Percentiles rank a stretch among this genome's conserved stretches.
Evolutionary conservation across 768 basidiomycete genomes (phyloP).

Genomic region (Termitomyces sp.): DNA sequence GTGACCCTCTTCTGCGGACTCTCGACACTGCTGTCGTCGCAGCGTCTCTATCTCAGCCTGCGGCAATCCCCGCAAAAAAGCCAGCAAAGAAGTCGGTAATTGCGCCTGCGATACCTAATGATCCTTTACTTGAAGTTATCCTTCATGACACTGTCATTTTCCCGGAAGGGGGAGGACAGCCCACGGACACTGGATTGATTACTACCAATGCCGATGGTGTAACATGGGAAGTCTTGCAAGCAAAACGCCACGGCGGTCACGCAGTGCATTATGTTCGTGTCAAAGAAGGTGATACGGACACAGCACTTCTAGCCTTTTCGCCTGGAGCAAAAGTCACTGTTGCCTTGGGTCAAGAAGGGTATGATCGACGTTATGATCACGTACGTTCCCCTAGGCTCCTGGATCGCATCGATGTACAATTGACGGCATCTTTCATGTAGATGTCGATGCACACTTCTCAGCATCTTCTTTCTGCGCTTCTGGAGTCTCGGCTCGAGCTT

Average conservation of each 20-base stretch:
- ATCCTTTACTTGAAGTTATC: slow-evolving; percentile 59
- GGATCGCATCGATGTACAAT: neutral
- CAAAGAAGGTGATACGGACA: slow-evolving; percentile 34
- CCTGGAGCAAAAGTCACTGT: slow-evolving; percentile 51
- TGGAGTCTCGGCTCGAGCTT: slow-evolving; percentile 60
- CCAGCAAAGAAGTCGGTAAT: slow-evolving; percentile 55
- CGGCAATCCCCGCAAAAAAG: slow-evolving; percentile 39
- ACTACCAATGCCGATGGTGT: slow-evolving; percentile 41
- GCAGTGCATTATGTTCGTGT: slow-evolving; percentile 71
- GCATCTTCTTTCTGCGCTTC: slow-evolving; percentile 77
- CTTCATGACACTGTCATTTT: slow-evolving; percentile 79
- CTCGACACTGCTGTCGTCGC: slow-evolving; percentile 57
- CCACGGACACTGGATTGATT: slow-evolving; percentile 67
- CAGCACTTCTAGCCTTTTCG: slow-evolving; percentile 43
- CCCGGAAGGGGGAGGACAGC: slow-evolving; percentile 82
- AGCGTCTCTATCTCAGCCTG: slow-evolving; percentile 43
- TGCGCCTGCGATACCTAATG: slow-evolving; percentile 38
- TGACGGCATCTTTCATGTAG: slow-evolving; percentile 28
- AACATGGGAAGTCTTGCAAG: slow-evolving; percentile 59
- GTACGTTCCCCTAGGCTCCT: slow-evolving; percentile 35
- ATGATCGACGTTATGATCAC: slow-evolving; percentile 69
- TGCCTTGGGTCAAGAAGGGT: slow-evolving; percentile 57
- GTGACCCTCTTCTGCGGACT: slow-evolving; percentile 64
- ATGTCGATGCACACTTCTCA: slow-evolving; percentile 87
- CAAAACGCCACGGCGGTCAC: slow-evolving; percentile 65